These are phyloP conservation scores for Theobroma cacao DNA, from an alignment of 345 rosid genomes.

Conservation along the genomic window DNA sequence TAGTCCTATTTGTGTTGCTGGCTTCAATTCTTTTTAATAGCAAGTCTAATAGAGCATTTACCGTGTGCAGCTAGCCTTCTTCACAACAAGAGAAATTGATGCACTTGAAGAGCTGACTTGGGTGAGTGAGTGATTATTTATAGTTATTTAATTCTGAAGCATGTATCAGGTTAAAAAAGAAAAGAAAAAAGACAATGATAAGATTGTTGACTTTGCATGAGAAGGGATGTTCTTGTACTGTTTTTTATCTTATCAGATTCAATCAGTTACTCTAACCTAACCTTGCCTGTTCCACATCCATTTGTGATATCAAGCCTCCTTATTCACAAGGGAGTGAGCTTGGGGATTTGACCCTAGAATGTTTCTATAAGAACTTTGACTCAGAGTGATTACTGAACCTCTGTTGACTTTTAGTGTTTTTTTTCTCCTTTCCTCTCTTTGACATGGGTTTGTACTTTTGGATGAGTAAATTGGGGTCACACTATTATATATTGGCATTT, in stretches of 20 bases:
- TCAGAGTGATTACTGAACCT: not conserved
- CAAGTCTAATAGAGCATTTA: constrained; percentile 14
- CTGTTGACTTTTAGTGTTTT: not conserved
- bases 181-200: not conserved
- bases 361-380: not conserved
- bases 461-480: not conserved
- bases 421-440: not conserved
- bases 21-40: not conserved
- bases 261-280: not conserved
- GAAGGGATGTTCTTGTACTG: not conserved
- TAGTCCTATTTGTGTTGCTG: not conserved
- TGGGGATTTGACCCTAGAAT: not conserved
- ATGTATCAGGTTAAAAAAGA: not conserved
- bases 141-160: not conserved
- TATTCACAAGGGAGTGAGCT: not conserved
- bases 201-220: not conserved
- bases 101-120: constrained; percentile 86
- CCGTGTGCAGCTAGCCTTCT: constrained; percentile 67
- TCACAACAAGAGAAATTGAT: constrained; percentile 62
- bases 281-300: not conserved
- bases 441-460: not conserved
- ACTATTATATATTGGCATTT: not conserved
- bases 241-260: not conserved
- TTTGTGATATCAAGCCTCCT: not conserved
- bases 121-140: constrained; percentile 62